Conservation (phyloP, 1,139 yeast species). For the Kodamaea alishanica region DNA sequence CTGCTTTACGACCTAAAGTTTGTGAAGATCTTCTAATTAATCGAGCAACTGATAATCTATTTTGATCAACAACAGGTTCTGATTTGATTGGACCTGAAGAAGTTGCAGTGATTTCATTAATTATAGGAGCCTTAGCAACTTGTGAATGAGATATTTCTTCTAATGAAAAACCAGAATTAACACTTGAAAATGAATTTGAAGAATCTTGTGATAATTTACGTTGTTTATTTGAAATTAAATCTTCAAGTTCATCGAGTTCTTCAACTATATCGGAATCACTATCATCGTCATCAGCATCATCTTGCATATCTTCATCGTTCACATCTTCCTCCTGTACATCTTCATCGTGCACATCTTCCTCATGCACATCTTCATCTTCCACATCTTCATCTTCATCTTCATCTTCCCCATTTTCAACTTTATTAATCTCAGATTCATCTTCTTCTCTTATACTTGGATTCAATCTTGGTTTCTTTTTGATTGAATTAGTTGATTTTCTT, state of each 20-base stretch:
- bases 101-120: constrained; percentile 24
- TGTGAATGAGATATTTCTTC: constrained; percentile 9
- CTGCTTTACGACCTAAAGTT: constrained; percentile 68
- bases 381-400: constrained; percentile 31
- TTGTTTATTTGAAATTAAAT: constrained; percentile 27
- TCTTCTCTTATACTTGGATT: constrained; percentile 32
- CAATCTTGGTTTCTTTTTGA: constrained; percentile 16
- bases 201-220: constrained; percentile 42
- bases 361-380: constrained; percentile 16
- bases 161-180: constrained; percentile 26
- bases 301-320: constrained; percentile 33
- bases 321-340: constrained; percentile 29
- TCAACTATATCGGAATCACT: constrained; percentile 26
- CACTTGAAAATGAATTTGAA: constrained; percentile 35
- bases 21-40: constrained; percentile 59
- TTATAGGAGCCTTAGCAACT: constrained; percentile 12
- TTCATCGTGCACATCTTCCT: constrained; percentile 31
- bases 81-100: constrained; percentile 19
- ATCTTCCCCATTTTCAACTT: constrained; percentile 18
- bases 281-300: constrained; percentile 25
- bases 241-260: constrained; percentile 23
- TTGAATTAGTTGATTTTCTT: constrained; percentile 18
- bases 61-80: constrained; percentile 68
- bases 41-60: constrained; percentile 68
- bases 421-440: constrained; percentile 13